phyloP scores from a whole-genome alignment of 1,139 yeast species.

The Pichia terricola region DNA sequence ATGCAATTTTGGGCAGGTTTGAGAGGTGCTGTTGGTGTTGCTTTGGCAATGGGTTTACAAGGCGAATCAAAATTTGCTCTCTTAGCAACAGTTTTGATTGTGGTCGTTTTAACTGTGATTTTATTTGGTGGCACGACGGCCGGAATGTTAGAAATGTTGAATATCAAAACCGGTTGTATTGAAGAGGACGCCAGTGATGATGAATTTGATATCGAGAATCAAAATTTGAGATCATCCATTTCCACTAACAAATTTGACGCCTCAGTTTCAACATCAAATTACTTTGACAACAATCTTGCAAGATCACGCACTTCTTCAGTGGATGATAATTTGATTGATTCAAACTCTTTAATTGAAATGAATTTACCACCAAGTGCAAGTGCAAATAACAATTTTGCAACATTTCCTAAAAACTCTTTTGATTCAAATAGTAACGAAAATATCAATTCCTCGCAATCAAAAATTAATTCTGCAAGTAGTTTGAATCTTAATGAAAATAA shows the following conservation, averaged over 20 bases:
- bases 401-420: neutral
- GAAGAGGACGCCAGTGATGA: slow-evolving; percentile 83
- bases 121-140: slow-evolving; percentile 98
- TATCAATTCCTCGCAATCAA: slow-evolving; percentile 5
- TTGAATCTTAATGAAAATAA: neutral
- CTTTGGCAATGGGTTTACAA: slow-evolving; percentile 92
- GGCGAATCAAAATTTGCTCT: slow-evolving; percentile 89
- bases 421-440: slow-evolving; percentile 24
- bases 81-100: slow-evolving; percentile 90
- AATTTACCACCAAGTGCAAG: neutral
- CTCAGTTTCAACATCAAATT: slow-evolving; percentile 11
- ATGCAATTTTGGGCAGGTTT: slow-evolving; percentile 99
- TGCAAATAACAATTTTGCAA: neutral
- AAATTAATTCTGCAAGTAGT: neutral
- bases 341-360: slow-evolving; percentile 25
- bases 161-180: slow-evolving; percentile 84
- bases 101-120: slow-evolving; percentile 91
- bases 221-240: slow-evolving; percentile 27
- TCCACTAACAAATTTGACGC: neutral
- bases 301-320: slow-evolving; percentile 25
- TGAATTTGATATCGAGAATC: slow-evolving; percentile 76
- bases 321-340: slow-evolving; percentile 20
- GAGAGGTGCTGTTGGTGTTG: slow-evolving; percentile 99
- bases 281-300: slow-evolving; percentile 13
- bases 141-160: slow-evolving; percentile 90